Evolutionary conservation across 2,329 filamentous ascomycete species (phyloP), one percentile per base, ranked within the genome.

Genomic region (Pseudomassariella vexata): DNA sequence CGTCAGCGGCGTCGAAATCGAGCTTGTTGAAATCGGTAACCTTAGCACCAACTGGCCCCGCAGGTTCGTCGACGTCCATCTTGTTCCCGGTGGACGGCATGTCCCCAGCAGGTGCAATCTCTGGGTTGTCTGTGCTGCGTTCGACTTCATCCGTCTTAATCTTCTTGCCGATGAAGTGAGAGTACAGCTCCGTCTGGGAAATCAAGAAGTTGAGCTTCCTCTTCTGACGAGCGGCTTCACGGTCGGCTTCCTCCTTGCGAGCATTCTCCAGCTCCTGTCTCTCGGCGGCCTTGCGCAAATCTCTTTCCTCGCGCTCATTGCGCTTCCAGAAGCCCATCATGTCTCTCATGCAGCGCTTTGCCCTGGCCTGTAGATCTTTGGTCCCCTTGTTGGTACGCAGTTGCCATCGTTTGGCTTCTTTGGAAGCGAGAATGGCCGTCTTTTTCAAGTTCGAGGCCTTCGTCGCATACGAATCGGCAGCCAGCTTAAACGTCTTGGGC

Each of bases 281-380:
- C 67, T 98, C 92, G 5, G 92, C 92, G 32, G 89, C 81, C 65
- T 95, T 94, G 46, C 92, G 82, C 43, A 94, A 70, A 57, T 98
- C 92, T 39, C 92, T 85, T 57, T 98, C 92, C 56, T 98, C 92
- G 32, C 90, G 84, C 60, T 98, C 92, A 57, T 98, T 98, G 36
- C 90, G 83, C 64, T 96, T 96, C 92, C 92, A 98, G 73, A 96
- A 98, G 36, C 85, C 80, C 76, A 95, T 92, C 92, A 98, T 98
- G 63, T 98, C 92, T 55, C 92, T 80, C 92, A 98, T 98, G 38
- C 90, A 90, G 46, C 92, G 84, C 70, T 98, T 98, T 37, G 92
- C 92, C 28, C 92, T 80, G 24, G 92, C 92, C 56, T 96, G 92
- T 4, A 94, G 85, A 59, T 98, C 92, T 60, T 98, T 98, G 57